Percentiles rank a stretch among this genome's conserved stretches.
Conservation (phyloP, 208 protist species). For the Crithidia mellificae region DNA sequence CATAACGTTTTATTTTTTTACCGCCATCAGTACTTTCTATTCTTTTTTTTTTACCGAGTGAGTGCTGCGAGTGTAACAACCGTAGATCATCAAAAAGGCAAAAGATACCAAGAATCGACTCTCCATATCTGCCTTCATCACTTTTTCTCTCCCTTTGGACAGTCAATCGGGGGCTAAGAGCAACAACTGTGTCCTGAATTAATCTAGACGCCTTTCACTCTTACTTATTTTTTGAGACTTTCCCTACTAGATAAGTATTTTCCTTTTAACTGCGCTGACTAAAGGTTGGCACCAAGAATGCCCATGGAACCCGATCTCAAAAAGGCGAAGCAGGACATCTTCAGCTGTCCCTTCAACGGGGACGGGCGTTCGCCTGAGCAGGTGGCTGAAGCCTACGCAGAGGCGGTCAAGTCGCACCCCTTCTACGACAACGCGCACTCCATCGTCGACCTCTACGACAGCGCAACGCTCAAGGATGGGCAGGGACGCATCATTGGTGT, state of each 20-base stretch:
- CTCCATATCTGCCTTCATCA: too few relatives aligned
- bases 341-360: slow-evolving; percentile 21
- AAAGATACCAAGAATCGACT: too few relatives aligned
- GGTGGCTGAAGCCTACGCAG: slow-evolving; percentile 50
- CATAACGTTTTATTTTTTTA: too few relatives aligned
- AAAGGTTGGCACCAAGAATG: neutral
- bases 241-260: too few relatives aligned
- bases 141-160: too few relatives aligned
- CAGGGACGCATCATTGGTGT: slow-evolving; percentile 68
- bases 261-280: neutral
- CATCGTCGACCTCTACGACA: slow-evolving; percentile 62
- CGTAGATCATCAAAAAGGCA: too few relatives aligned
- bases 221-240: neutral
- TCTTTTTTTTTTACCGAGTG: too few relatives aligned
- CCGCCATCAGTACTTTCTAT: too few relatives aligned
- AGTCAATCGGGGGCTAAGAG: too few relatives aligned
- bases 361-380: slow-evolving; percentile 36
- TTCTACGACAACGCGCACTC: slow-evolving; percentile 83
- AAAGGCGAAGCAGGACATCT: slow-evolving; percentile 44
- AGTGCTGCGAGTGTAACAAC: too few relatives aligned
- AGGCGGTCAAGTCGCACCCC: slow-evolving; percentile 78
- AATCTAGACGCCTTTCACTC: too few relatives aligned
- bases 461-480: slow-evolving; percentile 65
- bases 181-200: too few relatives aligned
- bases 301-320: slow-evolving; percentile 36